Base-by-base conservation (phyloP, 2,329 filamentous ascomycete species). In the Fusarium ambrosium region DNA sequence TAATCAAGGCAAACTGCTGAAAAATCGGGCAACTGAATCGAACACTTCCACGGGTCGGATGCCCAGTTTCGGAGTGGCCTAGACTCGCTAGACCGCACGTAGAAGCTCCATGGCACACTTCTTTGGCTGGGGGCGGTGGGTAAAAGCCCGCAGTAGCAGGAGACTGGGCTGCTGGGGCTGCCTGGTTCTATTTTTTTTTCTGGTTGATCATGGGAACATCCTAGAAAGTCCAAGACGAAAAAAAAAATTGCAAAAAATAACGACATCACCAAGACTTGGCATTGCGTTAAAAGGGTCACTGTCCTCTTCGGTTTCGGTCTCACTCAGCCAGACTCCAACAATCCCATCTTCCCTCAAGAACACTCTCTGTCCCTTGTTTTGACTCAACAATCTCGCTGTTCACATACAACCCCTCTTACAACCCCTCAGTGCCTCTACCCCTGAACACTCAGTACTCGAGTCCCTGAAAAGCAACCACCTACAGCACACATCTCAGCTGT, bases 181-280 rank as follows among this genome's bases (percentile, higher is more conserved):
- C 55, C 55, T 41, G 34, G 32, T 22, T 22, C 60, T 63, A 20
- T 53, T 53, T 64, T 70, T 74, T 73, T 62, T 53, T 45, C 34
- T 59, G 41, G 37, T 64, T 75, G 72, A 75, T 75, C 72, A 75
- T 75, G 72, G 72, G 72, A 72, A 64, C 72, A 75, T 53, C 66
- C 64, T 68, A 64, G 60, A 37, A 67, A 56, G 45, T 45, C 51
- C 74, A 29, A 6, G 27, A 29, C 16, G 16, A 60, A 56, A 29
- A 68, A 62, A 69, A 60, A 71, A 48, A 48, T 69, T 74, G 51
- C 64, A 56, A 67, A 56, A 59, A 66, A 75, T 62, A 73, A 66
- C 73, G 56, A 74, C 70, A 71, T 75, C 70, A 75, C 64, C 27
- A 76, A 55, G 67, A 69, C 70, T 75, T 75, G 73, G 73, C 73